Base-by-base conservation (phyloP, 768 basidiomycete genomes). In the Lactarius psammicola region DNA sequence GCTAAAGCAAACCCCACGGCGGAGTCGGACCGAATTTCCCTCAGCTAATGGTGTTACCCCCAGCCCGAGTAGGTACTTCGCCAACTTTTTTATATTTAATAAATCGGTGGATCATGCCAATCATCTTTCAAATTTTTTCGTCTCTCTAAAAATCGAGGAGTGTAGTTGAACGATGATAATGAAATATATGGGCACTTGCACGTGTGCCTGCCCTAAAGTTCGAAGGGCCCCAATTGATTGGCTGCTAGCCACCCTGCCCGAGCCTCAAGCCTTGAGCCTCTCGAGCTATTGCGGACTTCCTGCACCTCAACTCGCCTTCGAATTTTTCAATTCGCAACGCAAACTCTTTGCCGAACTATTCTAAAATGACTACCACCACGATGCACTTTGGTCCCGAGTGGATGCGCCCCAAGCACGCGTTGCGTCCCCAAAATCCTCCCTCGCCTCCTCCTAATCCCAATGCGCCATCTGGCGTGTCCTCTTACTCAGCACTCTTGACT, bases 331-430 rank as follows among this genome's bases (percentile, higher is more conserved):
- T 34, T 38, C 33, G 26, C 30, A 62, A 40, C 60, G 3, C 38
- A 62, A 51, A 13, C 20, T 59, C 31, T 58, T 34, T 15, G 30
- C 15, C 49, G 20, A 62, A 62, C 34, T 23, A 44, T 38, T 20
- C 59, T 73, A 79, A 77, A 79, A 82, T 82, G 82, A 75, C 82
- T 55, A 74, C 89, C 68, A 81, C 83, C 31, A 87, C 90, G 13
- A 89, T 94, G 86, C 92, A 93, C 76, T 94, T 94, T 81, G 92
- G 90, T 73, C 92, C 92, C 56, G 92, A 94, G 78, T 94, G 92
- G 92, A 93, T 94, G 92, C 86, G 92, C 72, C 84, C 87, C 70
- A 92, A 92, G 79, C 85, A 84, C 68, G 84, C 85, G 64, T 76
- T 81, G 55, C 75, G 82, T 54, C 71, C 73, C 81, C 67, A 85